Evolutionary conservation across 768 basidiomycete genomes (phyloP).

Genomic region (Cubamyces lactineus): DNA sequence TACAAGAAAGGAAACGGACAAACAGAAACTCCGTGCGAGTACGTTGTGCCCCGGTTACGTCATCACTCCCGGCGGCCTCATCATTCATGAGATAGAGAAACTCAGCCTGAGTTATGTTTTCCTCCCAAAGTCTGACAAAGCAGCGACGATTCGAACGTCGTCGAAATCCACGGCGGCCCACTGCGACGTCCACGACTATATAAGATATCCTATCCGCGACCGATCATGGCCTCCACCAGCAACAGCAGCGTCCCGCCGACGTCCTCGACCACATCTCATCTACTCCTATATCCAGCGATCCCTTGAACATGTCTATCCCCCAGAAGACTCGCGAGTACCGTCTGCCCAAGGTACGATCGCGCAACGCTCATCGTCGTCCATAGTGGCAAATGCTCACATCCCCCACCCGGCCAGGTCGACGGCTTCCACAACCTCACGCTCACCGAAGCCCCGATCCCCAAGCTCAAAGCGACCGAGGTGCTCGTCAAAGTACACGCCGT

Average conservation of each 20-base stretch:
- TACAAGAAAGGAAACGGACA: too few species aligned
- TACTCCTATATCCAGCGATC: too few species aligned
- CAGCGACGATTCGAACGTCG: background rate
- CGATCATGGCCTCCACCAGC: too few species aligned
- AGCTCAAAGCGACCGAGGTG: conserved; percentile 51
- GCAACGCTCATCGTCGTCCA: background rate
- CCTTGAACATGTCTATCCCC: conserved; percentile 22
- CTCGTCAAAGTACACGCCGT: conserved; percentile 60
- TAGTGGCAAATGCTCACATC: too few species aligned
- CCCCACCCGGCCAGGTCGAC: conserved; percentile 24
- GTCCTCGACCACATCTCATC: too few species aligned
- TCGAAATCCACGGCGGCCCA: background rate
- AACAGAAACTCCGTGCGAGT: background rate
- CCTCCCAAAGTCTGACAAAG: conserved; percentile 4
- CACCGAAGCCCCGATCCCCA: conserved; percentile 30
- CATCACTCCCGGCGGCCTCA: background rate
- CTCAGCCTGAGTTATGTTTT: too few species aligned
- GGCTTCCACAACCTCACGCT: conserved; percentile 36
- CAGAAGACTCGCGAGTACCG: conserved; percentile 30
- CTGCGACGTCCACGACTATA: background rate
- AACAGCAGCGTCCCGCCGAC: too few species aligned
- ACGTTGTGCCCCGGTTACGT: conserved; percentile 8
- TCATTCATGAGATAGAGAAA: background rate
- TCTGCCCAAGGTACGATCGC: conserved; percentile 25
- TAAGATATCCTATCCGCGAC: background rate